Base-by-base conservation (phyloP, 2,329 filamentous ascomycete species). In the Chalaropsis thielavioides region DNA sequence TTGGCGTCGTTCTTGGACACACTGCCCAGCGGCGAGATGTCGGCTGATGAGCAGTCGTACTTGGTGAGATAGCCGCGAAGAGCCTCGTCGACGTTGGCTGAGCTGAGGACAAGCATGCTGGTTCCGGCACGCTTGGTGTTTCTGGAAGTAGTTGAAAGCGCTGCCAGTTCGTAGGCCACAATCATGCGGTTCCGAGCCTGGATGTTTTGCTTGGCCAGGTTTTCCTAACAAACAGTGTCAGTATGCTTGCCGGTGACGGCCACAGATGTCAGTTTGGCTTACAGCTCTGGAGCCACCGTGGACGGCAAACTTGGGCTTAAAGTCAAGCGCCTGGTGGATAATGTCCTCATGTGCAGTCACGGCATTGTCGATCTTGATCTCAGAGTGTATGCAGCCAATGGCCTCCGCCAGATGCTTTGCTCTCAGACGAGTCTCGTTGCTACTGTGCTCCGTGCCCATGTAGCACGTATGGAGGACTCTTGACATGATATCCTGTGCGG, bases 311-410 rank as follows among this genome's bases (percentile, higher is more conserved):
- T 70, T 71, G 2, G 74, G 72, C 17, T 71, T 70, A 46, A 73
- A 73, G 31, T 70, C 67, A 1, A 72, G 67, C 2, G 72, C 69
- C 40, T 70, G 68, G 8, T 69, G 64, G 27, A 74, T 68, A 59
- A 74, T 70, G 19, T 68, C 66, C 43, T 73, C 69, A 68, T 86
- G 81, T 0, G 82, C 77, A 6, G 81, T 81, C 51, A 86, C 84
- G n/a, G 76, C 77, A 46, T 79, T 78, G 71, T 92, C 89, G 65
- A 92, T 90, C 70, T 90, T 83, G 56, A 90, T 76, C 70, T 92
- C 82, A 3, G 83, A 78, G 71, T 94, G 90, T 70, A 90, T 85
- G 17, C 82, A 78, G 2, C 88, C 89, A 63, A 92, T 90, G 3
- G 76, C 78, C 3, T 76, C 71, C 3, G 80, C 73, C 0, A 92